phyloP scores from a whole-genome alignment of 345 rosid species.

The Crucihimalaya himalaica region DNA sequence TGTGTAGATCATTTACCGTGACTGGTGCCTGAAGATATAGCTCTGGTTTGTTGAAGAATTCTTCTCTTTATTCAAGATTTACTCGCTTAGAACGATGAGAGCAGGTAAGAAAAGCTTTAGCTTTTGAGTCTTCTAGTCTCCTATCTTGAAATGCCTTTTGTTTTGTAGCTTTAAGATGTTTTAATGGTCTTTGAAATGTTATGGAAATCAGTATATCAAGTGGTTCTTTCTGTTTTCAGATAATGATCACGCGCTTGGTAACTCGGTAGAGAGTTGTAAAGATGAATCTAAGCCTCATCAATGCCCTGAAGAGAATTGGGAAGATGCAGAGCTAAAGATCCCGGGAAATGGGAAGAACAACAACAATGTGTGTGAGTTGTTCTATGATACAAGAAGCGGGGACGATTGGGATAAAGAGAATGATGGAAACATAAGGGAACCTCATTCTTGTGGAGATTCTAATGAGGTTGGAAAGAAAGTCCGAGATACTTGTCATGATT shows the following conservation, averaged over 20 bases:
- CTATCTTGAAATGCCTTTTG: not conserved
- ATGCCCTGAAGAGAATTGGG: constrained; percentile 39
- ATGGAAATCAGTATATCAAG: not conserved
- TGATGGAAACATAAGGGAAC: not conserved
- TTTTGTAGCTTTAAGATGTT: constrained; percentile 6
- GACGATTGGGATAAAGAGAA: constrained; percentile 33
- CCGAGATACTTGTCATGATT: constrained; percentile 1
- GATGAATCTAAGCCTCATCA: constrained; percentile 43
- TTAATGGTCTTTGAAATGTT: not conserved
- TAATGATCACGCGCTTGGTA: constrained; percentile 46
- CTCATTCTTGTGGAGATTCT: constrained; percentile 13
- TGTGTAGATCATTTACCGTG: constrained; percentile 2
- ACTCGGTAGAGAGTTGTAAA: constrained; percentile 43
- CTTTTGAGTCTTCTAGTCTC: not conserved
- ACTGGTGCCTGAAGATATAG: constrained; percentile 39
- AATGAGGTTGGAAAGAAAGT: not conserved
- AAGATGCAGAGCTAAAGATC: constrained; percentile 40
- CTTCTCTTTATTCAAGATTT: constrained; percentile 25
- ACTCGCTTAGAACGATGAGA: constrained; percentile 54
- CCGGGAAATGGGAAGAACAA: constrained; percentile 32
- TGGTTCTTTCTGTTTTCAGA: constrained; percentile 44
- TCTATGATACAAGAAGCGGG: constrained; percentile 39
- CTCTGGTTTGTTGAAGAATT: constrained; percentile 26
- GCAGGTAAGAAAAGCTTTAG: constrained; percentile 45
- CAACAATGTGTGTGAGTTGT: constrained; percentile 22